A percentile compares a stretch with the other conserved stretches of the same genome.
phyloP scores from a whole-genome alignment of 345 rosid genomes.

The Populus ilicifolia region DNA sequence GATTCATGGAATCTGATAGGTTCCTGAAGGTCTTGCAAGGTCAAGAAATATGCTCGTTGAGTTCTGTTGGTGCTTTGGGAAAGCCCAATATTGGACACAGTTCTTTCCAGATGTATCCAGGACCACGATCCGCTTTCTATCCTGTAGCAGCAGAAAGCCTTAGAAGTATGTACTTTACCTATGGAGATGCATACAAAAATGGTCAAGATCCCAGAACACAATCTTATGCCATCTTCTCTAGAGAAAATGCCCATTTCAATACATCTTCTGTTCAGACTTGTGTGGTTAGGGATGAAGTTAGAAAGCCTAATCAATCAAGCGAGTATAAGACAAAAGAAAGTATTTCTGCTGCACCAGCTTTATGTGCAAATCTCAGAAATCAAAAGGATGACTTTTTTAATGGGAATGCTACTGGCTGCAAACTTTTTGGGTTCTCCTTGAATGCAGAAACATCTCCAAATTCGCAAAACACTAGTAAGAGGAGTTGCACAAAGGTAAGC shows the following conservation, averaged over 20 bases:
- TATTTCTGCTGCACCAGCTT: conserved; percentile 35
- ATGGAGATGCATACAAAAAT: conserved; percentile 27
- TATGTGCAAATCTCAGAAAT: conserved; percentile 32
- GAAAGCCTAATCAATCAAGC: conserved; percentile 32
- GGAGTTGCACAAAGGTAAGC: conserved; percentile 86
- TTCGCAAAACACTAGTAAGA: conserved; percentile 67
- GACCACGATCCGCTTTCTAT: conserved; percentile 44
- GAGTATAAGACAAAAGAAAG: conserved; percentile 39
- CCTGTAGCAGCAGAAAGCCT: conserved; percentile 51
- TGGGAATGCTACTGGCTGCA: conserved; percentile 53
- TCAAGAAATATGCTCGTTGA: conserved; percentile 85
- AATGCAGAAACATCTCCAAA: conserved; percentile 49
- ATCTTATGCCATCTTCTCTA: conserved; percentile 33
- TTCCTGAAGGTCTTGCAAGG: conserved; percentile 96
- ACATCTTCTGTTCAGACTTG: conserved; percentile 29
- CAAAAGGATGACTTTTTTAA: conserved; percentile 37
- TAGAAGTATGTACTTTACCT: conserved; percentile 45
- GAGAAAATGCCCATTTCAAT: conserved; percentile 36
- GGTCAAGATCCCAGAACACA: conserved; percentile 34
- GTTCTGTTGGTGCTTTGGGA: conserved; percentile 39
- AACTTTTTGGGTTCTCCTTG: conserved; percentile 77
- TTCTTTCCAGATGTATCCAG: conserved; percentile 43
- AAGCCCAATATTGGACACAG: conserved; percentile 45
- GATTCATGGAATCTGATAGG: conserved; percentile 59
- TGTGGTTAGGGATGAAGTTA: conserved; percentile 31